Evolutionary conservation across 192 early-diverging fungal species (phyloP).

Genomic region (Coemansia sp.): DNA sequence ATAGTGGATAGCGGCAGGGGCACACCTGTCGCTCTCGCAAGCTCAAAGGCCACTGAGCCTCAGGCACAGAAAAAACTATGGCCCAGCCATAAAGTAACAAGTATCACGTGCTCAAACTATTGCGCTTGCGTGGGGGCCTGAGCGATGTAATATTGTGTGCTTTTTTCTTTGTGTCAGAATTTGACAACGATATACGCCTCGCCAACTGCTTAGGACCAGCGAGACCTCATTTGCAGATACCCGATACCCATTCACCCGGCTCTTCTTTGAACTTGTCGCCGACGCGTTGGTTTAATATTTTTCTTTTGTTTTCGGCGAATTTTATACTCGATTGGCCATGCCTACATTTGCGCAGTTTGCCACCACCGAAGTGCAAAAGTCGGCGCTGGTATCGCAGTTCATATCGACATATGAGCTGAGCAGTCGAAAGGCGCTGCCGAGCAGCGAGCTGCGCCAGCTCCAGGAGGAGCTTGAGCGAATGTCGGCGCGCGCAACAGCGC

Average conservation of each 20-base stretch:
- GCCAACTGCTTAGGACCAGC: not conserved
- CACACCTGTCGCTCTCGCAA: not conserved
- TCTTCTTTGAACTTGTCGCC: not conserved
- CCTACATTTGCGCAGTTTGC: constrained; percentile 12
- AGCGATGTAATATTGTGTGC: not conserved
- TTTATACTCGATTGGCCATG: constrained; percentile 13
- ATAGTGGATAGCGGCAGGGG: not conserved
- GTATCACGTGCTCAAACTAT: not conserved
- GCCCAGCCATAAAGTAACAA: not conserved
- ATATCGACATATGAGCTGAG: constrained; percentile 10
- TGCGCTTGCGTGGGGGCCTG: not conserved
- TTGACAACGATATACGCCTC: not conserved
- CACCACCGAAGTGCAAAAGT: constrained; percentile 30
- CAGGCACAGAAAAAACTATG: not conserved
- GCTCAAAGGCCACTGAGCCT: not conserved
- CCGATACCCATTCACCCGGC: not conserved
- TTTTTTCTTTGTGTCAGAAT: not conserved
- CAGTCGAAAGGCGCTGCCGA: constrained; percentile 10
- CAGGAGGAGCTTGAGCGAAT: constrained; percentile 39
- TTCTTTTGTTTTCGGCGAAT: not conserved
- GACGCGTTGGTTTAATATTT: not conserved
- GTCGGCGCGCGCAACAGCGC: constrained; percentile 16
- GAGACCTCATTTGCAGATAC: not conserved
- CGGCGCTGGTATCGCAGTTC: constrained; percentile 28
- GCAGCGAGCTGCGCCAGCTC: constrained; percentile 33